Evolutionary conservation across 1,284 basidiomycete genomes (phyloP).

Genomic region (Agroathelia rolfsii): DNA sequence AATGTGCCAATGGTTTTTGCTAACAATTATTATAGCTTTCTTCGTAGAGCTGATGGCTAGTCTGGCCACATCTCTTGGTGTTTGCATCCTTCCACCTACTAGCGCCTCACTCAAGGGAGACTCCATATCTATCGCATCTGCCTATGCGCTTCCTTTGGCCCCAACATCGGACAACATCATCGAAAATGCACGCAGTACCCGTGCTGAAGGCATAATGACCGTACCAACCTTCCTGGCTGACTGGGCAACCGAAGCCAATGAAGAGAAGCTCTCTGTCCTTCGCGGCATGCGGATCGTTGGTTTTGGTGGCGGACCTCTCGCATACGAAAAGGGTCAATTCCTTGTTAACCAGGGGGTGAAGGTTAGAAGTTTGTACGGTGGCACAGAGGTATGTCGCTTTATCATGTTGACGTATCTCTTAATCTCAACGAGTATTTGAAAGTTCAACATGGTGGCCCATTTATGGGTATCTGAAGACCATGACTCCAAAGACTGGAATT

Average conservation of each 20-base stretch:
- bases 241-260: conserved; percentile 14
- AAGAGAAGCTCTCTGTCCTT: conserved; percentile 3
- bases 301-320: conserved; percentile 15
- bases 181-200: conserved; percentile 4
- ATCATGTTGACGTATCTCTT: conserved; percentile 4
- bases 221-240: conserved; percentile 13
- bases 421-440: conserved; percentile 4
- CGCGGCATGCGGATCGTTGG: conserved; percentile 1
- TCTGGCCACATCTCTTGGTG: too few relatives aligned
- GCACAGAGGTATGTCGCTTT: conserved; percentile 16
- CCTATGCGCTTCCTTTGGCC: conserved; percentile 6
- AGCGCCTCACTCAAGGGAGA: too few relatives aligned
- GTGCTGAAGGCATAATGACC: conserved; percentile 8
- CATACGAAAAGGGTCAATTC: conserved; percentile 13
- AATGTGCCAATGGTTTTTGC: conserved; percentile 7
- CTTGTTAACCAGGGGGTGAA: conserved; percentile 14
- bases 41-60: too few relatives aligned
- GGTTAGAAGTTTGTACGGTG: conserved; percentile 14
- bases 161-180: conserved; percentile 14
- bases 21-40: conserved; percentile 12
- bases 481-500: conserved; percentile 16
- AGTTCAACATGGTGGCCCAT: too few relatives aligned
- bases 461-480: conserved; percentile 6
- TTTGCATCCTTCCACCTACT: too few relatives aligned
- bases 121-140: conserved; percentile 3